Base-by-base conservation (phyloP, 106 monocot species). In the Allium fistulosum region DNA sequence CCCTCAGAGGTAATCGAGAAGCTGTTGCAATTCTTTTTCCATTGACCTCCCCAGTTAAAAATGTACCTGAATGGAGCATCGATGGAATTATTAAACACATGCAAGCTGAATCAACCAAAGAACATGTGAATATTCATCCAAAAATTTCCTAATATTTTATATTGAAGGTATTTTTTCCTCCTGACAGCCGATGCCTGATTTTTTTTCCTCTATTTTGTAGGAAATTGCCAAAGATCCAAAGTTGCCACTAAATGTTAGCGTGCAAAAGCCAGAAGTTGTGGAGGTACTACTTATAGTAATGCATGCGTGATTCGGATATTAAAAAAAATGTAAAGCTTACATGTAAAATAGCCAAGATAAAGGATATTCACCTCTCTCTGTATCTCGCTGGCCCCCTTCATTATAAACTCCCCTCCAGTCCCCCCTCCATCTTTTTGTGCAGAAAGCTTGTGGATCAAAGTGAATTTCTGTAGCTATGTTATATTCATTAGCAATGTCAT, bases 11-110 rank as follows among this genome's bases (percentile, higher is more conserved):
- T 71, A 91, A 88, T 49, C 83, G 66, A 62, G 83, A 67, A 76
- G 91, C 74, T 16, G 81, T 96, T 69, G 81, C 81, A 55, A 49
- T 80, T 84, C 88, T 96, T 74, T 79, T 84, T n/a, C 86, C 88
- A 55, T 72, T 84, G 55, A 96, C 95, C 58, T 77, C 85, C 73
- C 84, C 85, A 28, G 51, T 91, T 70, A 48, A 70, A 71, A 71
- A 65, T 59, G 55, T 88, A 78, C 68, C 79, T 58, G 70, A 91
- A 26, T 96, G 95, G 95, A 84, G 72, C 56, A 64, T 91, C 48
- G 84, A 91, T 76, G 88, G 80, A 57, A 11, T 96, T 16, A 86
- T 96, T 65, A 76, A 88, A 69, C 67, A 73, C 37, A 84, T 81
- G 74, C 75, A 85, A 73, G 72, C 79, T 17, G 78, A 88, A 70